Base-by-base conservation (phyloP, 2,329 filamentous ascomycete genomes). In the Trichoderma pleuroti region DNA sequence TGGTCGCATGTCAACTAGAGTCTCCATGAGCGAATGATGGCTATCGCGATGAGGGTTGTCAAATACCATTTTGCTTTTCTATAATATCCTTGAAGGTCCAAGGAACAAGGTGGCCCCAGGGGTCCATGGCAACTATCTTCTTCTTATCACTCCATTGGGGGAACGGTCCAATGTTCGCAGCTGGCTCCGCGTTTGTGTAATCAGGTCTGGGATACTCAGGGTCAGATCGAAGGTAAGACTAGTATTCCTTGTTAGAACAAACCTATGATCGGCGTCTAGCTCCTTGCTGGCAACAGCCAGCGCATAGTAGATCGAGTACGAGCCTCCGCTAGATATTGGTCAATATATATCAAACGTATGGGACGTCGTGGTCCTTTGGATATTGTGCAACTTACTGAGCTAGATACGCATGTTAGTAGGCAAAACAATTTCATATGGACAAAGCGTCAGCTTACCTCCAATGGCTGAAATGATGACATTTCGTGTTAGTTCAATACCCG, bases 101-200 rank as follows among this genome's bases (percentile, higher is more conserved):
- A 10, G 93, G 93, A 10, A 91, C 88, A 72, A 97, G 84, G 82
- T 98, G 96, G 8, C 96, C 95, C 80, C 92, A 93, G 0, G 95
- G 95, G 78, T 98, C 96, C 93, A 99, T 97, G 21, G 95, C 93
- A 16, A 98, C 95, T 73, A 99, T 98, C 85, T 98, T 98, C 81
- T 93, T 93, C 77, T 88, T 88, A 78, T 97, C 93, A 30, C 87
- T 88, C 95, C 95, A 99, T 82, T 96, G 90, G 9, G 93, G 90
- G 76, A 97, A 97, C 9, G 93, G 94, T 0, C 94, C 94, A 78
- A 98, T 93, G 67, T 91, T 88, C 26, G 90, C 93, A n/a, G 94
- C 94, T 14, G 96, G 96, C 80, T 98, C 93, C 11, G 94, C 97
- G 80, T 98, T 84, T 73, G 85, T 89, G 75, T 87, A 89, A 74